Evolutionary conservation across 2,329 filamentous ascomycete genomes (phyloP).

Genomic region (Beauveria brongniartii): DNA sequence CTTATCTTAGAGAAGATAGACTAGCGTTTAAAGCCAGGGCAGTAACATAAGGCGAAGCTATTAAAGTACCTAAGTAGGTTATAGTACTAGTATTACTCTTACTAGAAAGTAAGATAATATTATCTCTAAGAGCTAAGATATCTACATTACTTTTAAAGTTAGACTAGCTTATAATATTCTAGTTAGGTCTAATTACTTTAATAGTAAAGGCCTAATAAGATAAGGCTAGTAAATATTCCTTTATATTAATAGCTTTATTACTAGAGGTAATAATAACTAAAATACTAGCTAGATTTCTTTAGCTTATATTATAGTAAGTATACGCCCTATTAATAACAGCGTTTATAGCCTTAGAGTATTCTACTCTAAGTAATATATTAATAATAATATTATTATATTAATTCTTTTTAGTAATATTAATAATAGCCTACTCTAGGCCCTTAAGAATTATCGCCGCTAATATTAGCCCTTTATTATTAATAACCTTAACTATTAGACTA

Average conservation of each 20-base stretch:
- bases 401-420: neutral
- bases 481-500: too few relatives aligned
- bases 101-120: constrained; percentile 30
- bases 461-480: too few relatives aligned
- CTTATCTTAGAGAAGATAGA: constrained; percentile 42
- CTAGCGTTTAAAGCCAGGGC: constrained; percentile 25
- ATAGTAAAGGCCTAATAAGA: constrained; percentile 40
- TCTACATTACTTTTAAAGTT: constrained; percentile 38
- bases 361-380: neutral
- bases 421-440: neutral
- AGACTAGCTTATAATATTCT: constrained; percentile 35
- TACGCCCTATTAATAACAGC: neutral
- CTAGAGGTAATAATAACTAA: neutral
- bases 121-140: constrained; percentile 34
- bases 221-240: constrained; percentile 37
- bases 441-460: neutral
- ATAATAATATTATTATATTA: neutral
- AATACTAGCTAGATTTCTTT: too few relatives aligned
- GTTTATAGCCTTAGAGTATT: neutral
- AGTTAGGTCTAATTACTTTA: constrained; percentile 32
- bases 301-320: too few relatives aligned
- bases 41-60: constrained; percentile 32
- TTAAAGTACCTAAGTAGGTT: constrained; percentile 35
- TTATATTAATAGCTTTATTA: constrained; percentile 35
- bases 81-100: constrained; percentile 32